Evolutionary conservation across 1,139 yeast species (phyloP).

Genomic region (Pichia terricola): DNA sequence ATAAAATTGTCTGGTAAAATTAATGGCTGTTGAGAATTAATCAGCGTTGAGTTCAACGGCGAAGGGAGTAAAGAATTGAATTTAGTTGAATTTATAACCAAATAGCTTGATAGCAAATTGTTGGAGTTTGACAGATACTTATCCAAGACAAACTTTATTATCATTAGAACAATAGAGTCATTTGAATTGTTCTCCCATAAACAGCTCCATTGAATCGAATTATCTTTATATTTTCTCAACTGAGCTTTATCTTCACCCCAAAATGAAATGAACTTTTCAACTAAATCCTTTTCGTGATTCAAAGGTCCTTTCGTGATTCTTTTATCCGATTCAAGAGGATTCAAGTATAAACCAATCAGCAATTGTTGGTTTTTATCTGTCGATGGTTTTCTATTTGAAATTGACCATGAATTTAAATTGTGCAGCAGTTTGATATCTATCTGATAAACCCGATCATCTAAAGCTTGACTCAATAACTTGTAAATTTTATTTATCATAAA

Average conservation of each 20-base stretch:
- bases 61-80: slow-evolving; percentile 48
- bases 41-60: slow-evolving; percentile 46
- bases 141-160: slow-evolving; percentile 53
- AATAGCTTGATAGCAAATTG: slow-evolving; percentile 30
- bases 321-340: slow-evolving; percentile 68
- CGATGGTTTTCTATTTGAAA: slow-evolving; percentile 50
- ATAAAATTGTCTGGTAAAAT: slow-evolving; percentile 43
- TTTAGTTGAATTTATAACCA: slow-evolving; percentile 33
- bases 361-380: slow-evolving; percentile 24
- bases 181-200: slow-evolving; percentile 53
- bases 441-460: slow-evolving; percentile 54
- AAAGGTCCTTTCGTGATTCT: slow-evolving; percentile 79
- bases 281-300: slow-evolving; percentile 42
- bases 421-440: slow-evolving; percentile 30
- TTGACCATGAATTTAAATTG: slow-evolving; percentile 26
- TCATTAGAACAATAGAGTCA: slow-evolving; percentile 59
- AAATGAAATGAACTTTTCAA: slow-evolving; percentile 62
- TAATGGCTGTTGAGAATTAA: slow-evolving; percentile 39
- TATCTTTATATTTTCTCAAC: slow-evolving; percentile 84
- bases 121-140: slow-evolving; percentile 41
- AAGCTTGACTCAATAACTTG: slow-evolving; percentile 50
- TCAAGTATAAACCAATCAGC: slow-evolving; percentile 57
- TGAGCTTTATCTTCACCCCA: slow-evolving; percentile 83
- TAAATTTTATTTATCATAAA: slow-evolving; percentile 53
- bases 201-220: slow-evolving; percentile 80